Base-by-base conservation (phyloP, 805 yeast genomes). In the Wickerhamomyces strasburgensis region DNA sequence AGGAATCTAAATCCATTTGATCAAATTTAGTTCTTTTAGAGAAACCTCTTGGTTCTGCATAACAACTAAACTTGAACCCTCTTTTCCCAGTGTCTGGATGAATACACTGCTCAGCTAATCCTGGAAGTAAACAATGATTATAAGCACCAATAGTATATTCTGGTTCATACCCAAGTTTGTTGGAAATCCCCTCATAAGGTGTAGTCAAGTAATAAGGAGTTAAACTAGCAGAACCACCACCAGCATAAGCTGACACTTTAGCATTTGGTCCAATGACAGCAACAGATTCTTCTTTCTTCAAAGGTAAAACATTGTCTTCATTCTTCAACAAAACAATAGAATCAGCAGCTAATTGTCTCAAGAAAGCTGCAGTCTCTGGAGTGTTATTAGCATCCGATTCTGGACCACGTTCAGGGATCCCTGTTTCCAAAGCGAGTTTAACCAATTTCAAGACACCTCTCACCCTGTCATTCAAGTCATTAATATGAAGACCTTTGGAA, bases 191-290 rank as follows among this genome's bases (percentile, higher is more conserved):
- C 13, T 73, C 72, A 31, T 50, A 67, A 4, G 78, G 77, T 11
- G 74, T 60, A 6, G 70, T 61, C 14, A 61, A 58, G 51, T 73
- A 71, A 49, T 71, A 64, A 9, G 76, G 67, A 24, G 57, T 56
- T 46, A 72, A 55, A 7, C 75, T 61, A 30, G 81, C 80, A 19
- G 80, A 75, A 6, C 83, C 83, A 44, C 83, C 83, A 42, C 83
- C 82, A 25, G 74, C 69, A 41, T 64, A 69, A 31, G 70, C 67
- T 8, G 75, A 59, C 31, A 51, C 54, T 44, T 67, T 72, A 24
- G 75, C 80, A 44, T 72, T 73, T 23, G 81, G 80, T 4, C 84
- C 84, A 49, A 78, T 73, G 14, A 78, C 45, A 13, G 43, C 68
- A 2, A 75, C 73, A 23, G 68, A 60, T n/a, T 54, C 62, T 34